phyloP scores from a whole-genome alignment of 495 filamentous ascomycete species.

The Aspergillus cristatus region DNA sequence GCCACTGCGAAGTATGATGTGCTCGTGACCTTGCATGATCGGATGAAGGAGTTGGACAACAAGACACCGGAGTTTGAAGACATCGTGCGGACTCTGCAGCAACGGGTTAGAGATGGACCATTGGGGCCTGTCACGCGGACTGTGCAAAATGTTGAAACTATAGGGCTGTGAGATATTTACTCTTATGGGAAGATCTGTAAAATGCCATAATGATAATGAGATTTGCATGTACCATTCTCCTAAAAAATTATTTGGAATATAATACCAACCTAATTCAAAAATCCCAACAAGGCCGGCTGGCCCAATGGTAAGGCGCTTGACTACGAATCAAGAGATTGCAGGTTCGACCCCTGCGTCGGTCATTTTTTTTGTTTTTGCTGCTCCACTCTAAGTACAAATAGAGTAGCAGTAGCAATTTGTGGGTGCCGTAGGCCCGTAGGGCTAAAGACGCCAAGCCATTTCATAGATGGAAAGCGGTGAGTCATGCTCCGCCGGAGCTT shows the following conservation, averaged over 20 bases:
- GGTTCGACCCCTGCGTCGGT: conserved; percentile 38
- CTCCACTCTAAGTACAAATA: neutral
- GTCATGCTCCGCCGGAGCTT: conserved; percentile 13
- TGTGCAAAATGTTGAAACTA: conserved; percentile 26
- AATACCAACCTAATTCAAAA: too few relatives aligned
- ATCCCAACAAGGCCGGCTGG: too few relatives aligned
- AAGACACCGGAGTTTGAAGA: conserved; percentile 32
- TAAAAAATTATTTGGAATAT: too few relatives aligned
- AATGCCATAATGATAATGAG: too few relatives aligned
- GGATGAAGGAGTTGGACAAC: conserved; percentile 20
- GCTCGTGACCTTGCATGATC: conserved; percentile 34
- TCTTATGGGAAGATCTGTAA: too few relatives aligned
- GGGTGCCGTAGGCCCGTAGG: neutral
- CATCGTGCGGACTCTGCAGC: conserved; percentile 33
- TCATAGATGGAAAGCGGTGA: conserved; percentile 10
- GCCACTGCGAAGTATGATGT: conserved; percentile 52
- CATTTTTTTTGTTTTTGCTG: conserved; percentile 3
- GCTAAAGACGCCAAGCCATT: neutral
- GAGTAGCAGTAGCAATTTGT: conserved; percentile 2
- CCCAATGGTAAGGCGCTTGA: too few relatives aligned
- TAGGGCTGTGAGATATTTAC: conserved; percentile 22
- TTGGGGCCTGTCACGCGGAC: conserved; percentile 26
- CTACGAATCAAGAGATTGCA: conserved; percentile 60
- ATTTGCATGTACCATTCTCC: too few relatives aligned
- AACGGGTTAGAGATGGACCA: conserved; percentile 37